Conservation (phyloP, 2,329 filamentous ascomycete genomes). For the Emergomyces orientalis region DNA sequence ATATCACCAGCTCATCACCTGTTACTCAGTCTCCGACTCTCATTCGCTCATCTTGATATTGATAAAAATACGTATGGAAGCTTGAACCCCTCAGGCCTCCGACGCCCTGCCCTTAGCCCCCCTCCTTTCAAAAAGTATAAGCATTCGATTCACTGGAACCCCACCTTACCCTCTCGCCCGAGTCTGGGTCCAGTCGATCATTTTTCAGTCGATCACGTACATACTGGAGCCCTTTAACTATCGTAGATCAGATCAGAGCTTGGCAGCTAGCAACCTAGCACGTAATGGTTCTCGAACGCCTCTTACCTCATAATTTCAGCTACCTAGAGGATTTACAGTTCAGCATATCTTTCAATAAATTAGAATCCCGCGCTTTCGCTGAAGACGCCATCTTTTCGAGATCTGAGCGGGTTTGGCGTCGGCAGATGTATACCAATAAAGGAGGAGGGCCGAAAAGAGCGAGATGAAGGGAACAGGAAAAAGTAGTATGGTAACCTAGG, state of each 20-base stretch:
- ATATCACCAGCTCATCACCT: not conserved
- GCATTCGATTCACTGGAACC: not conserved
- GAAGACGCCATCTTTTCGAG: not conserved
- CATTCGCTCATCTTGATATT: not conserved
- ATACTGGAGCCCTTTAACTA: not conserved
- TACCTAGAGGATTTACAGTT: too few relatives aligned
- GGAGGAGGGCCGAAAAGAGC: not conserved
- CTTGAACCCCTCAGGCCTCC: not conserved
- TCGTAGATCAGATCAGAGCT: not conserved
- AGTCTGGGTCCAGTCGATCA: not conserved
- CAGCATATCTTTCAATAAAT: not conserved
- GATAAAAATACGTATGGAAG: not conserved
- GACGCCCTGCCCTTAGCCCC: not conserved
- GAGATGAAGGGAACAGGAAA: not conserved
- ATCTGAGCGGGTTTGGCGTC: not conserved
- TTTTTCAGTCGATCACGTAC: not conserved
- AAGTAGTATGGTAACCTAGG: not conserved
- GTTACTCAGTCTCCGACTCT: not conserved
- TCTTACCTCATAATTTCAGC: not conserved
- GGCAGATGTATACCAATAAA: not conserved
- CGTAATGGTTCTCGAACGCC: not conserved
- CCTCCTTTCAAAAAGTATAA: not conserved
- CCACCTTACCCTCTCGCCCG: not conserved
- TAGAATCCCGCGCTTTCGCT: not conserved
- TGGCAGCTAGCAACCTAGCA: not conserved